Conservation (phyloP, 176 grass and related monocot genomes). For the Zoysia japonica region DNA sequence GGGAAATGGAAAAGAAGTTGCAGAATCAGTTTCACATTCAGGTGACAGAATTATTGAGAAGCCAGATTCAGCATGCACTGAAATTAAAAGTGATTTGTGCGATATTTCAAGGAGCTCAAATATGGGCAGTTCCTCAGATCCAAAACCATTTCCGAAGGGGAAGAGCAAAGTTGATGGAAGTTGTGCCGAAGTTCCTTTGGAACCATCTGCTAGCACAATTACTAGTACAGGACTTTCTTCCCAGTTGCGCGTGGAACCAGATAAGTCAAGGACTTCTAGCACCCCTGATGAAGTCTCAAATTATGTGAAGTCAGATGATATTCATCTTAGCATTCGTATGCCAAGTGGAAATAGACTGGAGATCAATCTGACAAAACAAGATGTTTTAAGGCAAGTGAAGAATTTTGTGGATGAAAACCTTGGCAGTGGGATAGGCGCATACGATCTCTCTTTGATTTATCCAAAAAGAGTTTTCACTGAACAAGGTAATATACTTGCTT, state of each 20-base stretch:
- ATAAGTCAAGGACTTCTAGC: constrained; percentile 37
- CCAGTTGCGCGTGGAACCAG: constrained; percentile 31
- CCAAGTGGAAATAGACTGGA: constrained; percentile 78
- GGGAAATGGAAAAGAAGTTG: constrained; percentile 36
- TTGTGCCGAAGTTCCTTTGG: constrained; percentile 3
- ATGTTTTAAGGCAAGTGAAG: constrained; percentile 73
- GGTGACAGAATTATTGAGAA: constrained; percentile 39
- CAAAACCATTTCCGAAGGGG: constrained; percentile 12
- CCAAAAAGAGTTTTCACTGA: constrained; percentile 76
- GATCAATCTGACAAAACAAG: constrained; percentile 70
- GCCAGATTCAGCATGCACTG: constrained; percentile 30
- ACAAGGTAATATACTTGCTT: constrained; percentile 56
- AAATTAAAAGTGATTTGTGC: constrained; percentile 27
- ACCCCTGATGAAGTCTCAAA: constrained; percentile 24
- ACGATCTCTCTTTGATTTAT: constrained; percentile 90
- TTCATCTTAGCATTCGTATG: constrained; percentile 79
- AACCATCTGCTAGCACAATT: constrained; percentile 21
- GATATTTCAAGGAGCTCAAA: constrained; percentile 26
- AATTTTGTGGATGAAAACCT: constrained; percentile 73
- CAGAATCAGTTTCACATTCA: constrained; percentile 40
- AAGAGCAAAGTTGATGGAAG: constrained; percentile 27
- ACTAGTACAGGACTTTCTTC: constrained; percentile 37
- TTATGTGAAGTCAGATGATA: constrained; percentile 61
- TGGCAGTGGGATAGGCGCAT: constrained; percentile 43
- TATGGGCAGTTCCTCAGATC: constrained; percentile 30